Evolutionary conservation across 2,329 filamentous ascomycete species (phyloP).

Genomic region (Niveomyces coronatus): DNA sequence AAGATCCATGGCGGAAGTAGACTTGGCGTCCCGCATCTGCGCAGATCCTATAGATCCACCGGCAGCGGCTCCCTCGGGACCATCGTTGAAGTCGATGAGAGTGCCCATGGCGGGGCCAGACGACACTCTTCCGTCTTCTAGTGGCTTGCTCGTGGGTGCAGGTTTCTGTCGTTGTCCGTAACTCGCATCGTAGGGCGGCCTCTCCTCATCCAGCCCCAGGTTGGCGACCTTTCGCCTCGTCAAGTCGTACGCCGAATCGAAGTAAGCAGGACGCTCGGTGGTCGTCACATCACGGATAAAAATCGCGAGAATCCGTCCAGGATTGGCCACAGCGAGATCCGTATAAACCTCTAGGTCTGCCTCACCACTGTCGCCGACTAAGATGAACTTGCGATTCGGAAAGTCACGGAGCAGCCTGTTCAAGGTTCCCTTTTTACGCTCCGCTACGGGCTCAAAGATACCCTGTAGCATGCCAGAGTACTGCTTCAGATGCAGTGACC

Average conservation of each 20-base stretch:
- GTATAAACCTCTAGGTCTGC: slow-evolving; percentile 96
- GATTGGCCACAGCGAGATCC: slow-evolving; percentile 77
- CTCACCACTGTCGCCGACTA: slow-evolving; percentile 93
- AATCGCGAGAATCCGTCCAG: slow-evolving; percentile 70
- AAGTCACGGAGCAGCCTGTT: slow-evolving; percentile 84
- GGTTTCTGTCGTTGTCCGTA: slow-evolving; percentile 17
- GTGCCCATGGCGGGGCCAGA: slow-evolving; percentile 40
- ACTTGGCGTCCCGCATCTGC: slow-evolving; percentile 17
- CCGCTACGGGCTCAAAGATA: slow-evolving; percentile 94
- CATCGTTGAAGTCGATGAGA: slow-evolving; percentile 51
- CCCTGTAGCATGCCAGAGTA: slow-evolving; percentile 96
- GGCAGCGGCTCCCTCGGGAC: slow-evolving; percentile 29
- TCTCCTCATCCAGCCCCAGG: slow-evolving; percentile 17
- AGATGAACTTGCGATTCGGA: slow-evolving; percentile 75
- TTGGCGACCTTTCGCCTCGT: slow-evolving; percentile 18
- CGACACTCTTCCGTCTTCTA: slow-evolving; percentile 16
- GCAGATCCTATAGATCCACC: slow-evolving; percentile 24
- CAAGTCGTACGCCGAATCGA: slow-evolving; percentile 48
- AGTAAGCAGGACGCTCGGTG: slow-evolving; percentile 59
- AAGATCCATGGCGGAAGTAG: slow-evolving; percentile 21
- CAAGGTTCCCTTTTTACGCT: slow-evolving; percentile 81
- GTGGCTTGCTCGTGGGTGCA: slow-evolving; percentile 9
- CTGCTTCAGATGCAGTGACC: slow-evolving; percentile 90
- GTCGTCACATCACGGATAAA: slow-evolving; percentile 97
- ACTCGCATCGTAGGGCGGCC: slow-evolving; percentile 7